These are phyloP conservation scores for Phtheirospermum japonicum DNA, from an alignment of 257 asterid species.

Conservation along the genomic window DNA sequence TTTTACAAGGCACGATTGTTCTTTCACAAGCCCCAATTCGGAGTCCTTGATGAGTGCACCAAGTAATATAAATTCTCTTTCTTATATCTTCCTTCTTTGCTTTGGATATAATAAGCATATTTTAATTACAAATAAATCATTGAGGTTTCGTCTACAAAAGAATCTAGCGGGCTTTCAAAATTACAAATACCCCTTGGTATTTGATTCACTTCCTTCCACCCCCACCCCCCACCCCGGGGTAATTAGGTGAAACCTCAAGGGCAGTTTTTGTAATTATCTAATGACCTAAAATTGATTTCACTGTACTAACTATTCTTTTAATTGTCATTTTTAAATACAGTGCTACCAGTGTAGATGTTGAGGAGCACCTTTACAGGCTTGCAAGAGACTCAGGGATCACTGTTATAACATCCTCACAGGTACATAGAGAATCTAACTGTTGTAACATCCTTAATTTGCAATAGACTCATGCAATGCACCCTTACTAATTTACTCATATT, in stretches of 20 bases:
- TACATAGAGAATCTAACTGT: slow-evolving; percentile 24
- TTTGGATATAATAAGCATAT: neutral
- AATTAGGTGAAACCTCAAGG: neutral
- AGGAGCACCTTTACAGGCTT: slow-evolving; percentile 89
- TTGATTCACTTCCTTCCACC: no score
- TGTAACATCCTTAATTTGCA: no score
- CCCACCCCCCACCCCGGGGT: no score
- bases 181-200: neutral
- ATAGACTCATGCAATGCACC: no score
- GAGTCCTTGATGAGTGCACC: slow-evolving; percentile 97
- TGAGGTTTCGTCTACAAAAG: neutral
- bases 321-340: slow-evolving; percentile 38
- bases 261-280: neutral
- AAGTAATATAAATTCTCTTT: slow-evolving; percentile 39
- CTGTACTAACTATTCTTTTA: slow-evolving; percentile 20
- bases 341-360: slow-evolving; percentile 99
- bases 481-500: neutral
- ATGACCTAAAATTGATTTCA: slow-evolving; percentile 5
- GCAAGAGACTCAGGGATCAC: slow-evolving; percentile 84
- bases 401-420: slow-evolving; percentile 97
- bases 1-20: slow-evolving; percentile 82
- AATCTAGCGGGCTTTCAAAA: neutral
- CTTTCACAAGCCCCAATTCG: slow-evolving; percentile 95
- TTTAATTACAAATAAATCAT: neutral
- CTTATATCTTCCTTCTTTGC: slow-evolving; percentile 4